Evolutionary conservation across 2,329 filamentous ascomycete species (phyloP).

Genomic region (Sporothrix brunneoviolacea): DNA sequence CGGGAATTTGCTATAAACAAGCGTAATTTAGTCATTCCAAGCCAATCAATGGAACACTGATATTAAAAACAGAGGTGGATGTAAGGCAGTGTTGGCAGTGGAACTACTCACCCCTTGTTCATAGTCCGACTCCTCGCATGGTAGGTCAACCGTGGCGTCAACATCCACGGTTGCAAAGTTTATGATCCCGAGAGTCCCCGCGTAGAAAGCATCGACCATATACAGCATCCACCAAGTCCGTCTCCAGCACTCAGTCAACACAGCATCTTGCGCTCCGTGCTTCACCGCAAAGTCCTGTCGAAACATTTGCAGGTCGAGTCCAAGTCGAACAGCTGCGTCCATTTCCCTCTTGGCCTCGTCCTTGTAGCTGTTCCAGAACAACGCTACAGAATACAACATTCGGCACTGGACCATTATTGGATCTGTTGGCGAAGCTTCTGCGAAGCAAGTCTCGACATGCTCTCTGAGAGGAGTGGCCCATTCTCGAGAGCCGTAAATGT

Average conservation of each 20-base stretch:
- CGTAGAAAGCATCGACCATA: constrained; percentile 48
- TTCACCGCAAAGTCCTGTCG: constrained; percentile 44
- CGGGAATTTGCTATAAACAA: constrained; percentile 33
- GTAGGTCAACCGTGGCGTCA: constrained; percentile 50
- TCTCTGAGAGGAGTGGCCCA: background rate
- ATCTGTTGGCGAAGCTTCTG: background rate
- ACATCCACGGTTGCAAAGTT: constrained; percentile 31
- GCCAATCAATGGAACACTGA: too few species aligned
- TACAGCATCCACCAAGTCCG: constrained; percentile 69
- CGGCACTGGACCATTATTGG: constrained; percentile 5
- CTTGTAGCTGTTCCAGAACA: constrained; percentile 16
- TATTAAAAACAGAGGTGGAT: too few species aligned
- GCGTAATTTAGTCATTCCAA: constrained; percentile 1
- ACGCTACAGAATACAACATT: constrained; percentile 1
- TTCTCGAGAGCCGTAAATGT: background rate
- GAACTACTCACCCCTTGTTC: constrained; percentile 29
- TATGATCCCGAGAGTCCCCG: constrained; percentile 24
- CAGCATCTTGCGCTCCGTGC: constrained; percentile 40
- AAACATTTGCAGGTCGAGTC: constrained; percentile 55
- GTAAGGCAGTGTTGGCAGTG: background rate
- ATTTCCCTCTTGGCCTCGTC: constrained; percentile 24
- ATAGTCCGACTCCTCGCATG: constrained; percentile 58
- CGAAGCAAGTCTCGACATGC: background rate
- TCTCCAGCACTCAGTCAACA: constrained; percentile 52
- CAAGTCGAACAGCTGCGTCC: constrained; percentile 48